These are phyloP conservation scores for Zanthoxylum bungeanum DNA, from an alignment of 345 rosid genomes.

Conservation along the genomic window DNA sequence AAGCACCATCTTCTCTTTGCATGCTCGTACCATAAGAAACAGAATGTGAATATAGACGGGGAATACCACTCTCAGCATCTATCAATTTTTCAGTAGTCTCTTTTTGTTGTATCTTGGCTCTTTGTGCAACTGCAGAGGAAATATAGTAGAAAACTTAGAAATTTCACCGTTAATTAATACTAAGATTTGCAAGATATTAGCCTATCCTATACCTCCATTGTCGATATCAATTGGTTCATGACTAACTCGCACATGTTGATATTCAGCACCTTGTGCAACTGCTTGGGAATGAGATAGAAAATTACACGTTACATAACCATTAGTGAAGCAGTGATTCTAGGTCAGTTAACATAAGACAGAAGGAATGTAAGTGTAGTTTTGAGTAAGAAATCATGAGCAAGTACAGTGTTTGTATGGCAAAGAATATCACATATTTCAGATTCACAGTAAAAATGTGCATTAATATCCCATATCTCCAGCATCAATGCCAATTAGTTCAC, in stretches of 20 bases:
- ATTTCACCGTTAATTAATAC: not conserved
- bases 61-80: constrained; percentile 19
- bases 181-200: not conserved
- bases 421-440: not conserved
- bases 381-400: not conserved
- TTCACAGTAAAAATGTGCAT: not conserved
- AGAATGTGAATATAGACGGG: constrained; percentile 1
- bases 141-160: not conserved
- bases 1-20: constrained; percentile 12
- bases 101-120: no score
- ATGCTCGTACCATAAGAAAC: constrained; percentile 4
- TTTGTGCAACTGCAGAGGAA: constrained; percentile 5
- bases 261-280: constrained; percentile 12
- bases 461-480: not conserved
- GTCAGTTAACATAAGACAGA: not conserved
- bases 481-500: constrained; percentile 20
- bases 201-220: constrained; percentile 12
- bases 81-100: constrained; percentile 6
- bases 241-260: not conserved
- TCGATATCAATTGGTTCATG: constrained; percentile 19
- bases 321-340: not conserved
- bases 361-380: not conserved
- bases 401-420: constrained; percentile 9
- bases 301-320: not conserved
- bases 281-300: not conserved